phyloP scores from a whole-genome alignment of 805 yeast species.

The Spathaspora hagerdaliae region DNA sequence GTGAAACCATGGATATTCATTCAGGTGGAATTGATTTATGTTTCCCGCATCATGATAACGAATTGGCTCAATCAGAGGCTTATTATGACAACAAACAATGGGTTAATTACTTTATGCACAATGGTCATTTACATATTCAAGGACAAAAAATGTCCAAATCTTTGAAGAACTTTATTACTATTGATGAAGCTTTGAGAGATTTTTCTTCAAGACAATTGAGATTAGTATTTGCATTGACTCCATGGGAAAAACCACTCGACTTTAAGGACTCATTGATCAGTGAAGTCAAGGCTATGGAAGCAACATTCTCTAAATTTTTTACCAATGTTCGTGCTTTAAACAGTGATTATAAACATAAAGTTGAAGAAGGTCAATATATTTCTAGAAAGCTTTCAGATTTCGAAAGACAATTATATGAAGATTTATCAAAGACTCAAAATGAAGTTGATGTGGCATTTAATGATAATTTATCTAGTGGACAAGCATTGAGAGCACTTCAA shows the following conservation, averaged over 20 bases:
- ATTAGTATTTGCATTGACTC: slow-evolving; percentile 83
- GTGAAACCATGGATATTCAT: slow-evolving; percentile 85
- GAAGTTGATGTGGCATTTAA: slow-evolving; percentile 76
- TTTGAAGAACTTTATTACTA: slow-evolving; percentile 90
- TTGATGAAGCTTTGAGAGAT: slow-evolving; percentile 76
- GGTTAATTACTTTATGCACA: slow-evolving; percentile 95
- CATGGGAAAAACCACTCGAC: slow-evolving; percentile 91
- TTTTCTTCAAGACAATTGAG: slow-evolving; percentile 82
- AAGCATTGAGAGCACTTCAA: slow-evolving; percentile 58
- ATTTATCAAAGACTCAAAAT: slow-evolving; percentile 48
- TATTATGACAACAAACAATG: slow-evolving; percentile 85
- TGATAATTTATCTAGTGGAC: slow-evolving; percentile 82
- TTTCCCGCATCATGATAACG: slow-evolving; percentile 98
- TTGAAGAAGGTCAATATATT: slow-evolving; percentile 44
- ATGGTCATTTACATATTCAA: slow-evolving; percentile 96
- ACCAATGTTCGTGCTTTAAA: slow-evolving; percentile 79
- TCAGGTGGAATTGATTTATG: slow-evolving; percentile 97
- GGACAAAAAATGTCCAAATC: slow-evolving; percentile 98
- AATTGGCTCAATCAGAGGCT: slow-evolving; percentile 95
- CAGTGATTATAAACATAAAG: slow-evolving; percentile 54
- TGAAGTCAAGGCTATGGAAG: slow-evolving; percentile 76
- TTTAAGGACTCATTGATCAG: slow-evolving; percentile 76
- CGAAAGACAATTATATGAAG: slow-evolving; percentile 55
- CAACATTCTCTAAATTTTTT: slow-evolving; percentile 77
- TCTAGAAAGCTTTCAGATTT: slow-evolving; percentile 55